Evolutionary conservation across 1,284 basidiomycete genomes (phyloP).

Genomic region (Microbotryum lychnidis-dioicae): DNA sequence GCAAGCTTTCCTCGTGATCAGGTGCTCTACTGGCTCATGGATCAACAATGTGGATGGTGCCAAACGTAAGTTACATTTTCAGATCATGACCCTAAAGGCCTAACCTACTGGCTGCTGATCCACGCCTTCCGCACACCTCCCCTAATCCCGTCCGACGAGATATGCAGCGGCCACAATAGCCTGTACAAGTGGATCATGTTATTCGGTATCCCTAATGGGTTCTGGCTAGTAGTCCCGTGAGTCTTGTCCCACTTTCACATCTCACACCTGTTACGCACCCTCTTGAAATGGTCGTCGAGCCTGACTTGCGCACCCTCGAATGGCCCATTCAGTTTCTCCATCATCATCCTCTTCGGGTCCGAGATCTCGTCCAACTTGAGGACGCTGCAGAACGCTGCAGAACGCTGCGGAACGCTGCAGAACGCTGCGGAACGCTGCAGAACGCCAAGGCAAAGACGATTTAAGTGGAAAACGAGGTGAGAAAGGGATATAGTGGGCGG

Average conservation of each 20-base stretch:
- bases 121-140: not conserved
- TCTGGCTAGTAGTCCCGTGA: constrained; percentile 26
- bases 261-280: too few relatives aligned
- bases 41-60: constrained; percentile 18
- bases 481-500: too few relatives aligned
- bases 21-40: constrained; percentile 27
- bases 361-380: constrained; percentile 24
- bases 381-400: not conserved
- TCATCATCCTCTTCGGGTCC: constrained; percentile 13
- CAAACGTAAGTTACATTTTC: not conserved
- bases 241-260: not conserved
- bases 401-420: constrained; percentile 2
- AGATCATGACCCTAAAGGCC: not conserved
- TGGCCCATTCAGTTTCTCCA: not conserved
- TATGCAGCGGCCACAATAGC: constrained; percentile 19
- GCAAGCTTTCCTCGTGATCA: not conserved
- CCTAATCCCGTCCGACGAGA: too few relatives aligned
- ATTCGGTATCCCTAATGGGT: constrained; percentile 23
- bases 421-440: not conserved
- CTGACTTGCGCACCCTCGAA: not conserved
- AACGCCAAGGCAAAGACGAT: not conserved
- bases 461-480: too few relatives aligned
- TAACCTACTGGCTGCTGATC: not conserved
- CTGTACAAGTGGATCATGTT: constrained; percentile 11
- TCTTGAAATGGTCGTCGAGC: not conserved